These are phyloP conservation scores for Incumbomyces delicatus DNA, from an alignment of 2,329 filamentous ascomycete species.

Conservation along the genomic window DNA sequence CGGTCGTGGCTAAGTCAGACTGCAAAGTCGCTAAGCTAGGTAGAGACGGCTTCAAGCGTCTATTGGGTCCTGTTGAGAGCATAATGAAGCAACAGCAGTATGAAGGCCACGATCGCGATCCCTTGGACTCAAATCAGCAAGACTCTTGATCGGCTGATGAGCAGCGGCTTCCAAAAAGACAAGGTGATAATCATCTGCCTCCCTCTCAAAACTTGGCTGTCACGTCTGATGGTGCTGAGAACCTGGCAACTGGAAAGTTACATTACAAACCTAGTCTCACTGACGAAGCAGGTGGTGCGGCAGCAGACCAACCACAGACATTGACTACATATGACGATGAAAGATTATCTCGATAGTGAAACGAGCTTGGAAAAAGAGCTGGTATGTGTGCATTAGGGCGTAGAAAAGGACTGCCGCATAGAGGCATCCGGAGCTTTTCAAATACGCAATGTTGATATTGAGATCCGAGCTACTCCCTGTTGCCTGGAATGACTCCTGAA, in stretches of 20 bases:
- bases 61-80: slow-evolving; percentile 84
- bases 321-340: no score
- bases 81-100: slow-evolving; percentile 69
- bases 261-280: no score
- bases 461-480: slow-evolving; percentile 5
- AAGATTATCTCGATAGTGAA: no score
- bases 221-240: no score
- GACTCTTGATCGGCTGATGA: slow-evolving; percentile 27
- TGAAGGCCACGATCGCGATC: slow-evolving; percentile 22
- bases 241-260: no score
- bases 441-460: background rate
- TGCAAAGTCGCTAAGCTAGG: slow-evolving; percentile 88
- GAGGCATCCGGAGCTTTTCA: no score
- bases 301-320: no score
- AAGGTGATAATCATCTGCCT: background rate
- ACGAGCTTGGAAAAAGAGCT: no score
- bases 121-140: slow-evolving; percentile 17
- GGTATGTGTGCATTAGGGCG: no score
- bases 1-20: slow-evolving; percentile 70
- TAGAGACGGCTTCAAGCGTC: slow-evolving; percentile 87
- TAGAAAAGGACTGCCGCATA: no score
- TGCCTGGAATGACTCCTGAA: no score
- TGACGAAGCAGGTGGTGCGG: no score
- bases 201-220: background rate
- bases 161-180: background rate